These are phyloP conservation scores for Priceomyces carsonii DNA, from an alignment of 805 yeast genomes.

Conservation along the genomic window DNA sequence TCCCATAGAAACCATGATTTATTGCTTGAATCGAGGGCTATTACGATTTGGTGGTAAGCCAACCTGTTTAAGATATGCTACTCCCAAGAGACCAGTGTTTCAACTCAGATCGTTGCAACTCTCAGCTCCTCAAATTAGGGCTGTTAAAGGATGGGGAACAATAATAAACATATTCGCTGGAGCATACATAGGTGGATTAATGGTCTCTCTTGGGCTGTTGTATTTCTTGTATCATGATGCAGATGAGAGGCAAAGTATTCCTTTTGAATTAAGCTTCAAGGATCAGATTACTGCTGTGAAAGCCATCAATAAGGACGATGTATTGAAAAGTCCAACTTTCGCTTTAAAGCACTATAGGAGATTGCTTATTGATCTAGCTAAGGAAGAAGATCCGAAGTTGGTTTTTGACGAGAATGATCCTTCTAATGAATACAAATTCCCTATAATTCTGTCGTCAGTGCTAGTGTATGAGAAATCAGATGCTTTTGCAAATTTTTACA, in stretches of 20 bases:
- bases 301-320: conserved; percentile 47
- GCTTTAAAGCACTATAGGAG: conserved; percentile 46
- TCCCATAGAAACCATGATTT: too few relatives aligned
- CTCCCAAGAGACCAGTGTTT: not conserved
- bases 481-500: conserved; percentile 40
- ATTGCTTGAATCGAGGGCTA: too few relatives aligned
- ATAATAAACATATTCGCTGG: conserved; percentile 40
- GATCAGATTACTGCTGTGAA: conserved; percentile 39
- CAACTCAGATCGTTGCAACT: conserved; percentile 15
- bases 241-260: conserved; percentile 37
- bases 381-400: conserved; percentile 22
- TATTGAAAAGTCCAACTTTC: conserved; percentile 38
- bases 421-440: conserved; percentile 29
- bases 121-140: conserved; percentile 18
- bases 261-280: conserved; percentile 34
- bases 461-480: conserved; percentile 30
- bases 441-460: conserved; percentile 30
- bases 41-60: too few relatives aligned
- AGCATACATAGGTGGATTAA: conserved; percentile 42
- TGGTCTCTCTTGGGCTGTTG: conserved; percentile 40
- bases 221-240: conserved; percentile 43
- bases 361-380: conserved; percentile 35
- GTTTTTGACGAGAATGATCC: conserved; percentile 27
- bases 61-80: too few relatives aligned
- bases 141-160: conserved; percentile 29